Evolutionary conservation across 352 stramenopile species (phyloP).

Genomic region (Aphanomyces stellatus): DNA sequence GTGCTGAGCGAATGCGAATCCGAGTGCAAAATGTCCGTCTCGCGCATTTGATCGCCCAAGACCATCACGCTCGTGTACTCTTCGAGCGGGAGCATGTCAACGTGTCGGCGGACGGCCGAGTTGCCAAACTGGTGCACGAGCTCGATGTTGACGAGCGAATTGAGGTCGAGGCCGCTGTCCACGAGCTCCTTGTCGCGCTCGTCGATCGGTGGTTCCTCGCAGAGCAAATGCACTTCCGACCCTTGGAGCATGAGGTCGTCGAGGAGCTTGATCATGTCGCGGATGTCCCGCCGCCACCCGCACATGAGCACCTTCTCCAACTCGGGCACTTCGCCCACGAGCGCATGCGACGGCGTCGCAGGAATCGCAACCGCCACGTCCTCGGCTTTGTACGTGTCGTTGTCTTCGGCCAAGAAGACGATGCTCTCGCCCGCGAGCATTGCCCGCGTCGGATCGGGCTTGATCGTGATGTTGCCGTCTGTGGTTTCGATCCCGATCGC

Average conservation of each 20-base stretch:
- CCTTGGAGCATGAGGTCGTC: slow-evolving; percentile 54
- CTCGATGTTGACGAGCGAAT: slow-evolving; percentile 39
- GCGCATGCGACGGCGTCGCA: not conserved
- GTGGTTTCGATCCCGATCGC: slow-evolving; percentile 65
- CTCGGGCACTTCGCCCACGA: not conserved
- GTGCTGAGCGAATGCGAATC: slow-evolving; percentile 82
- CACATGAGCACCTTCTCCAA: slow-evolving; percentile 79
- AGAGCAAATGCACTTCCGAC: slow-evolving; percentile 80
- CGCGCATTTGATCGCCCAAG: slow-evolving; percentile 56
- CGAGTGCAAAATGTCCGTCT: slow-evolving; percentile 76
- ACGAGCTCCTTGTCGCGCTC: slow-evolving; percentile 58
- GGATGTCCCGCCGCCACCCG: slow-evolving; percentile 82
- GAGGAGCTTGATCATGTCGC: slow-evolving; percentile 81
- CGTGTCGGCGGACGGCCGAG: slow-evolving; percentile 65
- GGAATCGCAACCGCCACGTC: not conserved
- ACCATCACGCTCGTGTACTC: slow-evolving; percentile 83
- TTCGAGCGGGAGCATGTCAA: slow-evolving; percentile 53
- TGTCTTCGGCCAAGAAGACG: slow-evolving; percentile 77
- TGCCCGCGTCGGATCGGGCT: slow-evolving; percentile 29
- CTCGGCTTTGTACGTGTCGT: slow-evolving; percentile 77
- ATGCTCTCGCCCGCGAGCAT: slow-evolving; percentile 59
- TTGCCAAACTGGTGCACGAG: slow-evolving; percentile 74
- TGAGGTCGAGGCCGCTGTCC: slow-evolving; percentile 48
- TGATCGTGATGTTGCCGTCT: slow-evolving; percentile 53
- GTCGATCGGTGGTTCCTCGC: slow-evolving; percentile 43